These are phyloP conservation scores for Apostasia shenzhenica DNA, from an alignment of 106 monocot genomes.

Conservation along the genomic window DNA sequence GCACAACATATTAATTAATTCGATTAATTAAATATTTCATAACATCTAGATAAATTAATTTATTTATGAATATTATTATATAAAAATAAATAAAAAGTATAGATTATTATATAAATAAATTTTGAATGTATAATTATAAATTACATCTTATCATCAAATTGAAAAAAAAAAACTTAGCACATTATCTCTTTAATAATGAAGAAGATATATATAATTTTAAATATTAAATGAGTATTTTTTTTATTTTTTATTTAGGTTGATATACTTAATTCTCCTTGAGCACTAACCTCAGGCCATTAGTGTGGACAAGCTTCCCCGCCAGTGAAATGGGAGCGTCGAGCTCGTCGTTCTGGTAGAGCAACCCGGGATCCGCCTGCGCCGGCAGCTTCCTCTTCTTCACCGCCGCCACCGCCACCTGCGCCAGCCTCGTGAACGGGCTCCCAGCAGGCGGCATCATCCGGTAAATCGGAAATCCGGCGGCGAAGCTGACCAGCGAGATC, in stretches of 20 bases:
- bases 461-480: slow-evolving; percentile 43
- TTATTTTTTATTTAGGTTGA: too few relatives aligned
- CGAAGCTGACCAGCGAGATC: slow-evolving; percentile 37
- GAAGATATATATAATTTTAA: too few relatives aligned
- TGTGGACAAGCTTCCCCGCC: slow-evolving; percentile 58
- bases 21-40: neutral
- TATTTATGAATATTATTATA: too few relatives aligned
- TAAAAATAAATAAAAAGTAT: too few relatives aligned
- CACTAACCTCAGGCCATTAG: slow-evolving; percentile 50
- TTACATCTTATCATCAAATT: too few relatives aligned
- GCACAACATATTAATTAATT: neutral
- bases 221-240: too few relatives aligned
- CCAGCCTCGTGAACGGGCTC: slow-evolving; percentile 57
- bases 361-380: slow-evolving; percentile 9
- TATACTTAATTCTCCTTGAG: neutral
- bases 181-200: too few relatives aligned
- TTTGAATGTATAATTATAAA: too few relatives aligned
- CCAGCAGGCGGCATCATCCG: slow-evolving; percentile 33
- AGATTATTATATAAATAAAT: too few relatives aligned
- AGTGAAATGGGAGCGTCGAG: slow-evolving; percentile 61
- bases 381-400: slow-evolving; percentile 60
- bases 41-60: too few relatives aligned
- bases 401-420: slow-evolving; percentile 55
- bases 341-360: slow-evolving; percentile 67
- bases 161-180: too few relatives aligned